Evolutionary conservation across 495 filamentous ascomycete species (phyloP).

Genomic region (Darksidea phi): DNA sequence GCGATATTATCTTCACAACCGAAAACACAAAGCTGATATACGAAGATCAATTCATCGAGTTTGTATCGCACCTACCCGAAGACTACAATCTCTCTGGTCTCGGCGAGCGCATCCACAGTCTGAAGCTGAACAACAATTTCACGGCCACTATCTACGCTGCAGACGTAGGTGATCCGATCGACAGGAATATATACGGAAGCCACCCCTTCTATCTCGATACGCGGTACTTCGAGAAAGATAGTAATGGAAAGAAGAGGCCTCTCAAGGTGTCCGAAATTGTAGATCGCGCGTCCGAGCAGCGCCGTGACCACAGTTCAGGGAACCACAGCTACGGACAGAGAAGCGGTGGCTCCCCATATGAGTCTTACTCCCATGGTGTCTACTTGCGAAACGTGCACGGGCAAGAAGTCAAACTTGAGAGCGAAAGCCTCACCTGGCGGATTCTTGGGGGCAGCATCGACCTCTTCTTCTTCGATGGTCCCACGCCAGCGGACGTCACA

Average conservation of each 20-base stretch:
- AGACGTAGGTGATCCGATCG: conserved; percentile 64
- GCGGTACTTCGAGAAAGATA: conserved; percentile 59
- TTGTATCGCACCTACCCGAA: conserved; percentile 55
- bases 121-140: conserved; percentile 59
- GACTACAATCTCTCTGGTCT: conserved; percentile 66
- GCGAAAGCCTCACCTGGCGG: conserved; percentile 73
- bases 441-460: conserved; percentile 63
- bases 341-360: conserved; percentile 55
- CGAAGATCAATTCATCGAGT: conserved; percentile 66
- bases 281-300: too few relatives aligned
- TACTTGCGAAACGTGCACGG: conserved; percentile 68
- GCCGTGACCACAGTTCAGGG: too few relatives aligned
- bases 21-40: conserved; percentile 57
- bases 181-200: conserved; percentile 59
- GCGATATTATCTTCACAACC: conserved; percentile 59
- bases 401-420: conserved; percentile 67
- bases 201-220: conserved; percentile 67
- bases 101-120: conserved; percentile 59
- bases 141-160: conserved; percentile 69
- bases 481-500: conserved; percentile 56
- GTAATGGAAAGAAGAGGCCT: conserved; percentile 52
- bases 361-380: conserved; percentile 61
- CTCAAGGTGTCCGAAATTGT: conserved; percentile 53
- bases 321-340: conserved; percentile 2
- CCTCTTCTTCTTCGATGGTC: conserved; percentile 62